Base-by-base conservation (phyloP, 148 eudicot genomes). In the Silene uniflora region DNA sequence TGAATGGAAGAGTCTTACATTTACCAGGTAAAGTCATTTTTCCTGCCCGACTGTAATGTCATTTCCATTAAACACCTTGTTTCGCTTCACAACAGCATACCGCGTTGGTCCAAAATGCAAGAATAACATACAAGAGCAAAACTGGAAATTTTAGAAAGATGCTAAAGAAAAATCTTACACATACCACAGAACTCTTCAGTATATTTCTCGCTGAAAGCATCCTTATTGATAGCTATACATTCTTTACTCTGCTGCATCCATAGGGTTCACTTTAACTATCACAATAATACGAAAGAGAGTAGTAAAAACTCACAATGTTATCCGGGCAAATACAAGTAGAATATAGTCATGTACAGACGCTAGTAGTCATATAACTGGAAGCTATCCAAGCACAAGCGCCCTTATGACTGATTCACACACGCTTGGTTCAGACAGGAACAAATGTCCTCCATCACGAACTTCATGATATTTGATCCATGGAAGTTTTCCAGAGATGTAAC, bases 391-490 rank as follows among this genome's bases (percentile, higher is more conserved):
- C 78, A 92, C 24, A 52, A 92, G 85, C n/a, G 80, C 88, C 81
- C 67, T 90, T 49, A 90, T 35, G 56, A 90, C 73, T 27, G 82
- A 68, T 46, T 90, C 92, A 55, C 88, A 86, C 44, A 61, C 67
- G 72, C 19, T 72, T 72, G 62, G 76, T 21, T 79, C 78, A 58
- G 14, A 35, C 25, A 76, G 5, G 66, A 84, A 76, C 56, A 78
- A 1, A 73, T 84, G 87, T 13, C 87, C 87, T 29, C 24, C 77
- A 76, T 81, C 82, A 58, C 82, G 64, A 62, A 84, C 69, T 81
- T 84, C 87, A 70, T 84, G 82, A 63, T 84, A 84, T 74, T 84
- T 78, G 59, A 84, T 84, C 87, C 87, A 84, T 0, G 55, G 78
- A 64, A 81, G 82, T 75, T 81, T 81, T 32, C 69, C 81, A 29